Evolutionary conservation across 441 rosid genomes (phyloP), one percentile per base, ranked within the genome.

Genomic region (Syzygium syzygioides): DNA sequence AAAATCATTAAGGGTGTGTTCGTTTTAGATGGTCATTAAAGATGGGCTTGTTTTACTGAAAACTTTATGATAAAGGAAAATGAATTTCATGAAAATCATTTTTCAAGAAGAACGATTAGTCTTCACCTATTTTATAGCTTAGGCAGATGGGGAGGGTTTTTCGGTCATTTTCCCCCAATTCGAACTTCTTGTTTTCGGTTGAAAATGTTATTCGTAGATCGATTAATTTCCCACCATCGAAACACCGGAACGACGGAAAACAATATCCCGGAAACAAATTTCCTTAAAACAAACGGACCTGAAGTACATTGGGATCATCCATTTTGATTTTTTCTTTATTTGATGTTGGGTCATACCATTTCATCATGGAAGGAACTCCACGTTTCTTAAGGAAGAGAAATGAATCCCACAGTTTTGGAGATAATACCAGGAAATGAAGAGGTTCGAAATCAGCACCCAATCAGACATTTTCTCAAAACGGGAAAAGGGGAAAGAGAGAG

Each of bases 91-190:
- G 4, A 17, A 60, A 28, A 28, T 28, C 0, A 1, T 60, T 60
- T 60, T 28, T 1, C 18, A 60, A 60, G 66, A 28, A 60, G 25
- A 28, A 60, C 0, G 0, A 1, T 5, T 12, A 3, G 2, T 60
- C 6, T 60, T 28, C 66, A 28, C 9, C 6, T 28, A 28, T 60
- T 60, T 28, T 28, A 1, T 60, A 3, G 1, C 14, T 28, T 13
- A 60, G 66, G 32, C 9, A 28, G 28, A 28, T 14, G 1, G 48
- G 48, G 48, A 45, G 48, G 48, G 0, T 45, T 7, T 45, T 45
- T 45, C 0, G 7, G 32, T 13, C 2, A 4, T 60, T 60, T 60
- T 3, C 17, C 32, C 13, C n/a, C 0, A 0, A 1, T 59, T 4
- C 14, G 3, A 60, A 6, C 30, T 28, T 1, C 0, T 0, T 13